A percentile compares a stretch with the other conserved stretches of the same genome.
Conservation (phyloP, 2,329 filamentous ascomycete species). For the Hymenoscyphus scutula region DNA sequence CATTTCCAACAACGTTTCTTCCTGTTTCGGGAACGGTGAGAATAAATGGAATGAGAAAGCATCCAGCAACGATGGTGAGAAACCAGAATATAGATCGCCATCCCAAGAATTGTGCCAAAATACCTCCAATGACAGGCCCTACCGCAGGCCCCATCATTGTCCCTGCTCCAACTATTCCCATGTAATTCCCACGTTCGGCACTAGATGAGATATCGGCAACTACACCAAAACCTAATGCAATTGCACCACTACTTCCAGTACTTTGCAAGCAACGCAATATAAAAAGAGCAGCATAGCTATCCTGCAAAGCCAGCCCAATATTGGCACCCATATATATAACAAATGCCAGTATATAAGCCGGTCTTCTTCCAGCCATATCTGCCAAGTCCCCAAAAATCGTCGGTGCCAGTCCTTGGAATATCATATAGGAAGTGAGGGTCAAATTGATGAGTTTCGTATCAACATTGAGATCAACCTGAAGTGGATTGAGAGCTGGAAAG, state of each 20-base stretch:
- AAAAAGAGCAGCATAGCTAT: slow-evolving; percentile 51
- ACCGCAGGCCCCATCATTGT: slow-evolving; percentile 45
- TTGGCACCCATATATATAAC: slow-evolving; percentile 55
- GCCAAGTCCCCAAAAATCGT: slow-evolving; percentile 56
- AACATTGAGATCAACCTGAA: slow-evolving; percentile 34
- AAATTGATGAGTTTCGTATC: slow-evolving; percentile 35
- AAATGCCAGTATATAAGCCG: slow-evolving; percentile 56
- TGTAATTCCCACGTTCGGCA: slow-evolving; percentile 69
- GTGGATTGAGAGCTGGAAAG: slow-evolving; percentile 36
- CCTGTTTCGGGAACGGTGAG: slow-evolving; percentile 36
- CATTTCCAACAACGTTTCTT: slow-evolving; percentile 37
- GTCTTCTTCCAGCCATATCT: slow-evolving; percentile 54
- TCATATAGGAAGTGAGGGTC: slow-evolving; percentile 38
- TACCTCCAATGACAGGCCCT: slow-evolving; percentile 50
- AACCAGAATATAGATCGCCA: slow-evolving; percentile 56
- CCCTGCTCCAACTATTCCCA: slow-evolving; percentile 64
- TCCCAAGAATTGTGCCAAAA: slow-evolving; percentile 45
- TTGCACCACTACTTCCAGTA: slow-evolving; percentile 53
- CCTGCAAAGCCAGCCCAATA: slow-evolving; percentile 52
- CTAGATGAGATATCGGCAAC: slow-evolving; percentile 70
- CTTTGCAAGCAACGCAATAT: slow-evolving; percentile 58
- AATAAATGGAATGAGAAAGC: slow-evolving; percentile 38
- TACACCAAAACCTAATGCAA: slow-evolving; percentile 70
- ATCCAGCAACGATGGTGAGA: slow-evolving; percentile 45
- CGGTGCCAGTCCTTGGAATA: slow-evolving; percentile 59